Conservation (phyloP, 1,284 basidiomycete species). For the Leccinum subfulvum region DNA sequence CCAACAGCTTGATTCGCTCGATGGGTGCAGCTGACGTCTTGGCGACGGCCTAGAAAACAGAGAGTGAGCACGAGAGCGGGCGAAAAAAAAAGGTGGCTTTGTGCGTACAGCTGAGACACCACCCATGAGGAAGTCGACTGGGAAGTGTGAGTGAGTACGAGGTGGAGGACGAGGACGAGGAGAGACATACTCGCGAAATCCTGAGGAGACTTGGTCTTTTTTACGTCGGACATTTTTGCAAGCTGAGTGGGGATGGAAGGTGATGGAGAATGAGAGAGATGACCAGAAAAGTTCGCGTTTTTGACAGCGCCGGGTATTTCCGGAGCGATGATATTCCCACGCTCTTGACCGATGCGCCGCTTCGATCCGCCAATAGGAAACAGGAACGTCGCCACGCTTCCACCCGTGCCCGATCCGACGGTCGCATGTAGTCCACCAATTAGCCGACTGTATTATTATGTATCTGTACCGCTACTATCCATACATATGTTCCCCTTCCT, state of each 20-base stretch:
- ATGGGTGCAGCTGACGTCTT: conserved; percentile 99
- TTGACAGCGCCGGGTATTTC: conserved; percentile 39
- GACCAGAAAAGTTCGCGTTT: conserved; percentile 37
- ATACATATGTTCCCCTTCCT: conserved; percentile 14
- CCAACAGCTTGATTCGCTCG: conserved; percentile 97
- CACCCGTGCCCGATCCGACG: background rate
- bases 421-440: background rate
- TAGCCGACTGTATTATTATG: conserved; percentile 12
- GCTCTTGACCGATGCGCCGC: conserved; percentile 33
- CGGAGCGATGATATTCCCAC: conserved; percentile 40
- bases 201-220: conserved; percentile 76
- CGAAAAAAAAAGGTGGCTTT: background rate
- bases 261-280: conserved; percentile 36
- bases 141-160: conserved; percentile 5
- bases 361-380: conserved; percentile 14
- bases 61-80: conserved; percentile 10
- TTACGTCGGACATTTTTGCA: conserved; percentile 73
- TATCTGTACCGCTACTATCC: conserved; percentile 19
- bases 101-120: conserved; percentile 83
- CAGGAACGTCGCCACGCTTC: conserved; percentile 1
- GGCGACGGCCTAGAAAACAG: conserved; percentile 73
- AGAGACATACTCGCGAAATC: conserved; percentile 62
- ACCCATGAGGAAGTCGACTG: conserved; percentile 90
- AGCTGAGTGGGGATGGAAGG: conserved; percentile 50
- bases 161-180: background rate